Evolutionary conservation across 2,329 filamentous ascomycete genomes (phyloP).

Genomic region (Oidium heveae): DNA sequence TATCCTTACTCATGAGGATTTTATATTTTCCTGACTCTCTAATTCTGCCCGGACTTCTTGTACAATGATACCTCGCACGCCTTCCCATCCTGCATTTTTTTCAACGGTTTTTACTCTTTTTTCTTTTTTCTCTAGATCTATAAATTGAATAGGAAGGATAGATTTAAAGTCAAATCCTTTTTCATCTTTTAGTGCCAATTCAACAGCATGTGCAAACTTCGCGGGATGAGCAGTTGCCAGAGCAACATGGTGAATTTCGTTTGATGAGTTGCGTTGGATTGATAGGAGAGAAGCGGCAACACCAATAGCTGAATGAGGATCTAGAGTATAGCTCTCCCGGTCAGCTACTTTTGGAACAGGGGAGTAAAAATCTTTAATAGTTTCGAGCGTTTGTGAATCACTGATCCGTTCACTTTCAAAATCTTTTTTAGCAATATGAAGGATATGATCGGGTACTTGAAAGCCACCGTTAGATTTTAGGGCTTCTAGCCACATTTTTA

Average conservation of each 20-base stretch:
- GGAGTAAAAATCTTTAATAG: conserved; percentile 31
- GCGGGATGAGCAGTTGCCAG: conserved; percentile 88
- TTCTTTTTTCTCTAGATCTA: conserved; percentile 52
- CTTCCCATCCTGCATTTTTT: conserved; percentile 40
- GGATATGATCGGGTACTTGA: conserved; percentile 47
- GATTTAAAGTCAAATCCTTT: conserved; percentile 52
- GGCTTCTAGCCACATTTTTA: conserved; percentile 51
- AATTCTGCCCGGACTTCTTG: conserved; percentile 45
- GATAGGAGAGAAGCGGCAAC: conserved; percentile 53
- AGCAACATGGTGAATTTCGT: conserved; percentile 39
- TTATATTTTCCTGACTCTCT: too few relatives aligned
- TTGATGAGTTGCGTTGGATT: conserved; percentile 24
- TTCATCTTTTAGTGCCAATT: conserved; percentile 46
- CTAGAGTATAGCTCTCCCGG: conserved; percentile 51
- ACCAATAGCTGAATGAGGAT: conserved; percentile 81
- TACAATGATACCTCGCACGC: conserved; percentile 50
- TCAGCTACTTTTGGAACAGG: conserved; percentile 3
- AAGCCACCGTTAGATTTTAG: conserved; percentile 69
- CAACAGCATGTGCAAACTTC: conserved; percentile 75
- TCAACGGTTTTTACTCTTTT: conserved; percentile 45
- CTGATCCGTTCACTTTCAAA: conserved; percentile 62
- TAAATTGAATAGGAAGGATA: conserved; percentile 60
- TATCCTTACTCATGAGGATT: too few relatives aligned
- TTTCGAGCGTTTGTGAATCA: conserved; percentile 40
- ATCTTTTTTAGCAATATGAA: conserved; percentile 41